Conservation (phyloP, 805 yeast species). For the Cyberlindnera samutprakarnensis region DNA sequence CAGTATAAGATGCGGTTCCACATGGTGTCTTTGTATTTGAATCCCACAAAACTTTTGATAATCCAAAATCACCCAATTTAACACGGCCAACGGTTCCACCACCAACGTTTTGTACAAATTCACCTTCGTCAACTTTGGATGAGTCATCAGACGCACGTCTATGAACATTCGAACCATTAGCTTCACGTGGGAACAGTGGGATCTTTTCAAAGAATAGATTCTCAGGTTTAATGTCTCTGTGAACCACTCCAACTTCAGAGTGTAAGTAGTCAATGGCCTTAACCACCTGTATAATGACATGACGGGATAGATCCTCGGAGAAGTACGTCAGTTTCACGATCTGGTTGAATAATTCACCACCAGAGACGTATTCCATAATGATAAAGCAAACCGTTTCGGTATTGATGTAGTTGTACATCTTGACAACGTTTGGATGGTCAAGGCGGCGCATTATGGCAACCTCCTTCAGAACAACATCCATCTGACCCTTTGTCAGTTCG, state of each 20-base stretch:
- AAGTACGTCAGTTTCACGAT: constrained; percentile 62
- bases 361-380: constrained; percentile 64
- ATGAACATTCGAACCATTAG: constrained; percentile 8
- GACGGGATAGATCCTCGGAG: constrained; percentile 57
- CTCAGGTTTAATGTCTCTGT: constrained; percentile 80
- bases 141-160: constrained; percentile 63
- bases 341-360: constrained; percentile 70
- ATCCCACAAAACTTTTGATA: constrained; percentile 78
- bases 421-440: constrained; percentile 56
- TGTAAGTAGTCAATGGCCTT: constrained; percentile 63
- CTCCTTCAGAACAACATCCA: constrained; percentile 71
- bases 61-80: constrained; percentile 92
- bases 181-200: constrained; percentile 38
- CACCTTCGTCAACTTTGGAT: constrained; percentile 80
- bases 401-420: constrained; percentile 60
- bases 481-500: constrained; percentile 54
- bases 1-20: constrained; percentile 98
- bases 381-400: constrained; percentile 47
- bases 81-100: constrained; percentile 90
- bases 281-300: constrained; percentile 56
- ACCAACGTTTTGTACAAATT: constrained; percentile 70
- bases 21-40: constrained; percentile 92
- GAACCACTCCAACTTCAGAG: constrained; percentile 69
- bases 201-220: constrained; percentile 62
- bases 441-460: constrained; percentile 66